Conservation (phyloP, 805 yeast species). For the Blastobotrys attinorum region DNA sequence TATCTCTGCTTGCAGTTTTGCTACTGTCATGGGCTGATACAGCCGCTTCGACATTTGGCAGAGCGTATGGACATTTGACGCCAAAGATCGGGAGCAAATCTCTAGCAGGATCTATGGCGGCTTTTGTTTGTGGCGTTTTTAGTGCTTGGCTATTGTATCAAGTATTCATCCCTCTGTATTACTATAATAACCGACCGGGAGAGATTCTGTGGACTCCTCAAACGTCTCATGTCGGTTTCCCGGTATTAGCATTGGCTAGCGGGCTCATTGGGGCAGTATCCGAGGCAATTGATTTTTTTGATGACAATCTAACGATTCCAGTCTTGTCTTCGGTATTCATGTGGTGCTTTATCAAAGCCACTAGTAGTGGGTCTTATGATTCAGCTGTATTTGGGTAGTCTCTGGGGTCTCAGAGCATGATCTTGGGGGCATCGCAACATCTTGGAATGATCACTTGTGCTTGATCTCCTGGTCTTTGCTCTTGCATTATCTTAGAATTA, state of each 20-base stretch:
- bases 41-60: constrained; percentile 90
- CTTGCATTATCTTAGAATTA: not conserved
- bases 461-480: too few species aligned
- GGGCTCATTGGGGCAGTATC: constrained; percentile 82
- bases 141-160: constrained; percentile 68
- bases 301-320: constrained; percentile 94
- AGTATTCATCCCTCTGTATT: constrained; percentile 55
- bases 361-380: constrained; percentile 3
- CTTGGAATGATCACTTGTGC: too few species aligned
- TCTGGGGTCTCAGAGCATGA: too few species aligned
- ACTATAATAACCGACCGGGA: constrained; percentile 42
- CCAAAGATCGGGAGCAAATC: constrained; percentile 74
- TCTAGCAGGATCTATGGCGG: constrained; percentile 85
- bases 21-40: constrained; percentile 95
- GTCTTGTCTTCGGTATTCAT: constrained; percentile 68
- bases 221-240: constrained; percentile 48
- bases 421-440: too few species aligned
- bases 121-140: constrained; percentile 62
- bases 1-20: constrained; percentile 65
- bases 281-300: constrained; percentile 78
- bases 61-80: constrained; percentile 76
- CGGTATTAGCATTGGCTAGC: constrained; percentile 46
- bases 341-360: constrained; percentile 36
- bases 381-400: constrained; percentile 1
- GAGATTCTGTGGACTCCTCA: constrained; percentile 61